Evolutionary conservation across 2,329 filamentous ascomycete species (phyloP).

Genomic region (Nakataea oryzae): DNA sequence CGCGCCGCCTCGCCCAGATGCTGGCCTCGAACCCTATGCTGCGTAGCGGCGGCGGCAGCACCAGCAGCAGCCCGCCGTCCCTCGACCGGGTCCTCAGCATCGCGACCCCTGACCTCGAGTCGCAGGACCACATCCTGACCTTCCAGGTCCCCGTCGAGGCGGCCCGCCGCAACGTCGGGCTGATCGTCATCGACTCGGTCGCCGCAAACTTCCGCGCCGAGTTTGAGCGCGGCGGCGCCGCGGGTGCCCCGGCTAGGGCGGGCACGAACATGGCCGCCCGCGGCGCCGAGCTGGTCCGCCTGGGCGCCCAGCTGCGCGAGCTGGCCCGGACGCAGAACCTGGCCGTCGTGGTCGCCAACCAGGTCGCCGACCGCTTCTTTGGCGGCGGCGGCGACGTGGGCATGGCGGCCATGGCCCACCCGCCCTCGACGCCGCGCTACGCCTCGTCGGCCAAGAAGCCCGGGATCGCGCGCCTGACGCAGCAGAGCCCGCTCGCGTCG

Average conservation of each 20-base stretch:
- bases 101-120: constrained; percentile 79
- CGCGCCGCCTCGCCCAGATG: constrained; percentile 70
- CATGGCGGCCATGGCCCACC: not conserved
- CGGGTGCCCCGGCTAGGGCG: constrained; percentile 16
- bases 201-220: constrained; percentile 94
- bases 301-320: constrained; percentile 66
- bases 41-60: constrained; percentile 14
- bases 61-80: constrained; percentile 34
- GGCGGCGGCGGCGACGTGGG: constrained; percentile 4
- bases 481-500: constrained; percentile 40
- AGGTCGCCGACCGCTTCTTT: constrained; percentile 80
- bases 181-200: constrained; percentile 83
- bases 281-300: constrained; percentile 62
- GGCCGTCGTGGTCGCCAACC: constrained; percentile 86
- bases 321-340: constrained; percentile 66
- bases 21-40: constrained; percentile 57
- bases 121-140: constrained; percentile 87
- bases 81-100: constrained; percentile 72
- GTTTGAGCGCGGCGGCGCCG: constrained; percentile 50
- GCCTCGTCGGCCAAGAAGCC: not conserved
- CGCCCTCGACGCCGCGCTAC: not conserved
- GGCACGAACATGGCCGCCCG: constrained; percentile 60
- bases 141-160: constrained; percentile 88
- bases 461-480: constrained; percentile 14
- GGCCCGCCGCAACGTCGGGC: constrained; percentile 61